Conservation (phyloP, 2,329 filamentous ascomycete genomes). For the Penicillium sp. region DNA sequence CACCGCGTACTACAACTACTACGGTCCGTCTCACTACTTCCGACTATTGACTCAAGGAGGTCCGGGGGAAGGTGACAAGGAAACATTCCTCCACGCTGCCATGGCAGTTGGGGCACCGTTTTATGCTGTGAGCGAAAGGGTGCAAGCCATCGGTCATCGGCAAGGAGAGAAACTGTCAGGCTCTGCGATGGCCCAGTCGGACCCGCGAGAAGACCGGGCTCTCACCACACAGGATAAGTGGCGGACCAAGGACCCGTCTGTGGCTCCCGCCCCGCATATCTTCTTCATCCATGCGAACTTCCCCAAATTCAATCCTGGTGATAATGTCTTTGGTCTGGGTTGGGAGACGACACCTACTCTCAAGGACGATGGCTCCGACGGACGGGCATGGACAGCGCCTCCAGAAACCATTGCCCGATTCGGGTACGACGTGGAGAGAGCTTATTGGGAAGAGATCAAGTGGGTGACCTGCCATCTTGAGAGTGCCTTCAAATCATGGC, state of each 20-base stretch:
- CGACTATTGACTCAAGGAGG: constrained; percentile 40
- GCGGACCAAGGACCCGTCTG: constrained; percentile 33
- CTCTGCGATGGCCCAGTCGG: constrained; percentile 40
- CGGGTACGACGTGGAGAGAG: constrained; percentile 40
- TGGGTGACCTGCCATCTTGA: constrained; percentile 41
- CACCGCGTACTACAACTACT: constrained; percentile 39
- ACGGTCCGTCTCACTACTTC: constrained; percentile 39
- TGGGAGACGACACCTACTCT: constrained; percentile 40
- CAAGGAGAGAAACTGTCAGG: constrained; percentile 30
- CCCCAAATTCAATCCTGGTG: constrained; percentile 43
- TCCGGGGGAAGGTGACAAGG: constrained; percentile 41
- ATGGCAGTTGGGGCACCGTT: constrained; percentile 33
- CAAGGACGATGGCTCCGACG: constrained; percentile 35
- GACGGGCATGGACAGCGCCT: constrained; percentile 38
- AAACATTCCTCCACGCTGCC: constrained; percentile 39
- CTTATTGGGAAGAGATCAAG: constrained; percentile 44
- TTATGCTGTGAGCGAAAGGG: constrained; percentile 38
- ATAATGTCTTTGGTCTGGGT: constrained; percentile 38
- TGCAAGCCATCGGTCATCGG: constrained; percentile 35
- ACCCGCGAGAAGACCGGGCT: constrained; percentile 39
- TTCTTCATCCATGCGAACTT: constrained; percentile 45
- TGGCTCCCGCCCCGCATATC: constrained; percentile 32
- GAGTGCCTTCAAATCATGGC: constrained; percentile 35
- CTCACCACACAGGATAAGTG: constrained; percentile 33
- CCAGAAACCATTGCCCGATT: constrained; percentile 36